phyloP scores from a whole-genome alignment of 2,329 filamentous ascomycete species.

The Pyrenophora teres region DNA sequence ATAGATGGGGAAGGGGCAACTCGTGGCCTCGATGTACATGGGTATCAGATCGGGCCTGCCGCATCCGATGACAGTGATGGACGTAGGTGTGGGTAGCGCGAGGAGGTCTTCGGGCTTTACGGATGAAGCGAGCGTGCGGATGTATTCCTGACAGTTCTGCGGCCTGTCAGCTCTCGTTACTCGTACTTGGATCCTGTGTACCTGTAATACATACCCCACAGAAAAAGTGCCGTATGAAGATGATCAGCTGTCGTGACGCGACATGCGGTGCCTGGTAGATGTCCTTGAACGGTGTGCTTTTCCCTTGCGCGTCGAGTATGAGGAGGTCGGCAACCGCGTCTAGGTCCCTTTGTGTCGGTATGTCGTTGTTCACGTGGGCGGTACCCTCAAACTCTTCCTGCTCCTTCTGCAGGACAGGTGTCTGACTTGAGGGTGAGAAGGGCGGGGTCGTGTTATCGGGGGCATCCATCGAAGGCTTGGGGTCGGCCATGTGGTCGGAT shows the following conservation, averaged over 20 bases:
- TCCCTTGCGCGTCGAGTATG: slow-evolving; percentile 44
- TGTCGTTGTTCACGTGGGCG: slow-evolving; percentile 44
- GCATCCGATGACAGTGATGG: slow-evolving; percentile 73
- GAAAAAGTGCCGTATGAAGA: slow-evolving; percentile 81
- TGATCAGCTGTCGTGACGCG: slow-evolving; percentile 62
- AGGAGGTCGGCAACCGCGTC: slow-evolving; percentile 38
- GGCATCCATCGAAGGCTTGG: slow-evolving; percentile 24
- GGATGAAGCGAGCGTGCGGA: slow-evolving; percentile 64
- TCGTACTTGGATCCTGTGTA: neutral
- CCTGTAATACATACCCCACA: slow-evolving; percentile 65
- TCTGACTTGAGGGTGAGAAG: slow-evolving; percentile 41
- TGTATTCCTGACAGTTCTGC: slow-evolving; percentile 77
- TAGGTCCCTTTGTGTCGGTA: slow-evolving; percentile 41
- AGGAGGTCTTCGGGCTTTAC: slow-evolving; percentile 55
- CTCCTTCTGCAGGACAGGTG: slow-evolving; percentile 37
- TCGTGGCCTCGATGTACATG: slow-evolving; percentile 65
- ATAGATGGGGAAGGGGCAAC: slow-evolving; percentile 75
- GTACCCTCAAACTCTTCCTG: slow-evolving; percentile 43
- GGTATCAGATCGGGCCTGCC: slow-evolving; percentile 70
- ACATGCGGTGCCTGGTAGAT: slow-evolving; percentile 43
- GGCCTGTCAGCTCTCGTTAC: neutral
- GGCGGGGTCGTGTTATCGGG: slow-evolving; percentile 29
- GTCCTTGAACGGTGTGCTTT: slow-evolving; percentile 44
- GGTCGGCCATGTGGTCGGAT: slow-evolving; percentile 18
- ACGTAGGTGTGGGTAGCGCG: slow-evolving; percentile 60